Evolutionary conservation across 495 filamentous ascomycete species (phyloP).

Genomic region (Tuber magnatum): DNA sequence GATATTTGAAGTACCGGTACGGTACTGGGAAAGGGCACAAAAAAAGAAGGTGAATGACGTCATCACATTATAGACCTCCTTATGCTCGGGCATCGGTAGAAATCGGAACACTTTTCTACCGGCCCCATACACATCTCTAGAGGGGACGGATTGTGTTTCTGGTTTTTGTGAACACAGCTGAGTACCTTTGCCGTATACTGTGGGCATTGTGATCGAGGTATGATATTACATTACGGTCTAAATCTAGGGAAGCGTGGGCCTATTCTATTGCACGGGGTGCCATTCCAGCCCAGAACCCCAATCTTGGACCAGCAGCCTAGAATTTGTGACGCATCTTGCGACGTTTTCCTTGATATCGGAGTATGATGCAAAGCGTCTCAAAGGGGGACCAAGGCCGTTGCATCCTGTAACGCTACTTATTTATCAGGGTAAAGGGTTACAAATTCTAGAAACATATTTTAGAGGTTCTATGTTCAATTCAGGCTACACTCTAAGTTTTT

Average conservation of each 20-base stretch:
- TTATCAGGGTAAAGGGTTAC: too few species aligned
- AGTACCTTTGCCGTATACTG: neutral
- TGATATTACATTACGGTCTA: neutral
- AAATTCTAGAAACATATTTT: too few species aligned
- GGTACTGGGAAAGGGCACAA: neutral
- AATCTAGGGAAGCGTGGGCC: neutral
- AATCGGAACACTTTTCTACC: neutral
- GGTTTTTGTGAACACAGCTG: neutral
- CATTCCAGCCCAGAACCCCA: neutral
- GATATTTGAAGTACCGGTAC: conserved; percentile 1
- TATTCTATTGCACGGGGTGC: neutral
- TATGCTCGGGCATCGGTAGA: neutral
- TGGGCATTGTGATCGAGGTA: neutral
- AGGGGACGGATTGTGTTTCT: neutral
- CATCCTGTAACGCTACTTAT: too few species aligned
- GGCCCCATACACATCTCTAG: neutral
- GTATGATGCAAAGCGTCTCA: too few species aligned
- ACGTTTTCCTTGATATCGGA: neutral
- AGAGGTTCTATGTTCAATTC: too few species aligned
- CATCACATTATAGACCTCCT: conserved; percentile 2
- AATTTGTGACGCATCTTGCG: neutral
- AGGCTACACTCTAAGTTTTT: too few species aligned
- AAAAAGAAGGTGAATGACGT: neutral
- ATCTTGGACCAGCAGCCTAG: neutral
- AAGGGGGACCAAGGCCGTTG: too few species aligned